These are phyloP conservation scores for Salix udensis DNA, from an alignment of 345 rosid genomes.

Conservation along the genomic window DNA sequence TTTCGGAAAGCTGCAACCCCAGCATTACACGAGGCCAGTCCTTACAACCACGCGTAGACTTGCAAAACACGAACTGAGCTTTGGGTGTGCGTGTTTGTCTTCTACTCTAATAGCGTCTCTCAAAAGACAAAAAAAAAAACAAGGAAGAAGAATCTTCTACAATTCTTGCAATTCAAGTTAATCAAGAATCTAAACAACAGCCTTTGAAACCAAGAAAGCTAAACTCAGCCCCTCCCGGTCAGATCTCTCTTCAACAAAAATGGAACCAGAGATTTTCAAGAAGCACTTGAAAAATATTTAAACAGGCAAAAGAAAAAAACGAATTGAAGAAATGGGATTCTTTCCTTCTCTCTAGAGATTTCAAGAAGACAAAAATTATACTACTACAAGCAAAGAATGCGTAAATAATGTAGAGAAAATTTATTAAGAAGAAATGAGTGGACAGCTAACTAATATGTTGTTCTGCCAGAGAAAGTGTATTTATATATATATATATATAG, in stretches of 20 bases:
- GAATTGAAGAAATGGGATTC: slow-evolving; percentile 11
- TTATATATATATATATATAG: background rate
- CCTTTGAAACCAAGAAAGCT: slow-evolving; percentile 9
- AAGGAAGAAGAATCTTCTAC: slow-evolving; percentile 1
- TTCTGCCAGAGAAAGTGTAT: slow-evolving; percentile 23
- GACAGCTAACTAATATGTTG: slow-evolving; percentile 60
- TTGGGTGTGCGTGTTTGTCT: background rate
- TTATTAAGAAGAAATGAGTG: slow-evolving; percentile 45
- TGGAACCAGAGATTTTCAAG: background rate
- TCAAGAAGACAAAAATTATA: slow-evolving; percentile 16
- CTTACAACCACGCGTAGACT: slow-evolving; percentile 10
- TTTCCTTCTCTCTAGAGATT: slow-evolving; percentile 37
- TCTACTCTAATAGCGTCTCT: slow-evolving; percentile 17
- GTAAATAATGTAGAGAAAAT: background rate
- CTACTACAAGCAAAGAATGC: background rate
- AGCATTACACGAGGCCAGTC: slow-evolving; percentile 41
- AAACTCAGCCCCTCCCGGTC: slow-evolving; percentile 1
- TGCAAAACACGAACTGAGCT: background rate
- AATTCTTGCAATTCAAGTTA: slow-evolving; percentile 16
- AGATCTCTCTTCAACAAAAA: background rate
- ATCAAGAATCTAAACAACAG: background rate
- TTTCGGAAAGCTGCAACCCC: slow-evolving; percentile 20
- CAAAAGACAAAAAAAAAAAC: background rate
- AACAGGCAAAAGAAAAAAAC: slow-evolving; percentile 22
- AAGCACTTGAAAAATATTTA: background rate